A percentile compares a stretch with the other conserved stretches of the same genome.
Conservation (phyloP, 306 rosid genomes). For the Rosa chinensis region DNA sequence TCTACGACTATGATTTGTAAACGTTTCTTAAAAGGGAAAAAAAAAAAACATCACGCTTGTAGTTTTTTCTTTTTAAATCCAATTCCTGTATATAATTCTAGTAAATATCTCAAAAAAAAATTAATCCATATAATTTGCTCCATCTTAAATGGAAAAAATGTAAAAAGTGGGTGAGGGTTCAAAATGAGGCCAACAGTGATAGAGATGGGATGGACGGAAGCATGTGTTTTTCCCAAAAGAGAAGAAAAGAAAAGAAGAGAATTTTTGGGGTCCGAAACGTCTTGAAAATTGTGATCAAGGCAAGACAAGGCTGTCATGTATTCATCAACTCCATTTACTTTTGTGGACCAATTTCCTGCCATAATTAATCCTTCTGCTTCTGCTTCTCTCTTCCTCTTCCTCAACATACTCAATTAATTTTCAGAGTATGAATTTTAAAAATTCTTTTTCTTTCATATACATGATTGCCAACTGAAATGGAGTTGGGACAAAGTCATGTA, state of each 20-base stretch:
- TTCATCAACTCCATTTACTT: slow-evolving; percentile 47
- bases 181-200: not conserved
- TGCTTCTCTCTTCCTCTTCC: not conserved
- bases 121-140: not conserved
- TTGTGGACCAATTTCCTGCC: slow-evolving; percentile 55
- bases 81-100: too few species aligned
- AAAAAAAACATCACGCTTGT: too few species aligned
- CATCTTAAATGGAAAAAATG: not conserved
- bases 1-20: too few species aligned
- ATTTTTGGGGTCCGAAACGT: slow-evolving; percentile 32
- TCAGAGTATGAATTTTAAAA: not conserved
- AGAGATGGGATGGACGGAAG: slow-evolving; percentile 5
- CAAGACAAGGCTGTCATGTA: not conserved
- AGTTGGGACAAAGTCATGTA: not conserved
- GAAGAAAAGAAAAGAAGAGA: not conserved
- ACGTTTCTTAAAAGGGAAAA: too few species aligned
- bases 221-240: slow-evolving; percentile 18
- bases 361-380: slow-evolving; percentile 17
- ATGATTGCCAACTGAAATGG: not conserved
- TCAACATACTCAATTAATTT: not conserved
- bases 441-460: too few species aligned
- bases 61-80: too few species aligned
- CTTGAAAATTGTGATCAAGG: slow-evolving; percentile 53
- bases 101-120: too few species aligned
- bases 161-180: not conserved